Percentiles rank a stretch among this genome's conserved stretches.
Evolutionary conservation across 768 basidiomycete species (phyloP).

Genomic region (Lyophyllum shimeji): DNA sequence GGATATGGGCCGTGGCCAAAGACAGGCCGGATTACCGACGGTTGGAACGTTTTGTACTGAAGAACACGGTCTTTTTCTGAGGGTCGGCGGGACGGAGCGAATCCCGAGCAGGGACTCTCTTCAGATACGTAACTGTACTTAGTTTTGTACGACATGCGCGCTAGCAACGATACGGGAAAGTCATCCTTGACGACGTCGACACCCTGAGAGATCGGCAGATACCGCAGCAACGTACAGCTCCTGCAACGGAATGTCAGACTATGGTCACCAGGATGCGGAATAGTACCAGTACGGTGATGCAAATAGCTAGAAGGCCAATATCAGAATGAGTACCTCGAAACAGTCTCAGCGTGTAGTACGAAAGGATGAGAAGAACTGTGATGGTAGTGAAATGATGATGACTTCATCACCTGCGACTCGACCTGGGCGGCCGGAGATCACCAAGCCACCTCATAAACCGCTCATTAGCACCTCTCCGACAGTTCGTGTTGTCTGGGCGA

Average conservation of each 20-base stretch:
- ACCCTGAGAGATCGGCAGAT: neutral
- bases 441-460: neutral
- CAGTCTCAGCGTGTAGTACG: too few relatives aligned
- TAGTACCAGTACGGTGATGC: neutral
- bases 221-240: neutral
- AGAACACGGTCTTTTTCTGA: conserved; percentile 72
- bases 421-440: neutral
- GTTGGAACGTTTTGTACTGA: conserved; percentile 65
- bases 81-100: neutral
- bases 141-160: neutral
- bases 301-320: neutral
- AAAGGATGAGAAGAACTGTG: too few relatives aligned
- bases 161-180: neutral
- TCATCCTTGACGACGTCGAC: neutral
- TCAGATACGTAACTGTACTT: neutral
- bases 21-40: conserved; percentile 70
- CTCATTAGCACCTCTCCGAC: neutral
- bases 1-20: conserved; percentile 85
- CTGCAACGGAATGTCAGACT: neutral
- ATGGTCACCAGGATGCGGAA: neutral
- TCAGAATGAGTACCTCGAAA: neutral
- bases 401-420: too few relatives aligned
- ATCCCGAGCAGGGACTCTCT: neutral
- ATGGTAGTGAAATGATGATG: too few relatives aligned
- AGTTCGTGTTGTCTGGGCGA: conserved; percentile 15